A percentile compares a stretch with the other conserved stretches of the same genome.
phyloP scores from a whole-genome alignment of 257 asterid species.

The Echites panduratus region DNA sequence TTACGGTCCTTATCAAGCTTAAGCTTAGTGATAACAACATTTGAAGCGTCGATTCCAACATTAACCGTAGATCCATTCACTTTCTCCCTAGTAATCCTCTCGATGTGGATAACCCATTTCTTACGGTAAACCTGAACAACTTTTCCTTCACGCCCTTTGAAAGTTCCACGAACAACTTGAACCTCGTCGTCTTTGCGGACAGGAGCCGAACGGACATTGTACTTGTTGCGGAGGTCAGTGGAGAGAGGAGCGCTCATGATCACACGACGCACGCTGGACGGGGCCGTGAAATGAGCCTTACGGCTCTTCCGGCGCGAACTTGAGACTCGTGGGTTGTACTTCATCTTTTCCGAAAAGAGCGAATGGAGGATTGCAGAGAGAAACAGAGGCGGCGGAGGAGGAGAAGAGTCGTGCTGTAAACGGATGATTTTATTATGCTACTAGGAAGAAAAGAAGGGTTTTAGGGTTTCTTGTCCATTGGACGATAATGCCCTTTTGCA shows the following conservation, averaged over 20 bases:
- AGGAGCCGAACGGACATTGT: constrained; percentile 55
- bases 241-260: constrained; percentile 66
- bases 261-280: constrained; percentile 69
- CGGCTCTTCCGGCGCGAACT: constrained; percentile 74
- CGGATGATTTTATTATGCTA: too few relatives aligned
- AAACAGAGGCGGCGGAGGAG: too few relatives aligned
- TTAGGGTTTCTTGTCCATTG: too few relatives aligned
- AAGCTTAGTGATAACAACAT: constrained; percentile 60
- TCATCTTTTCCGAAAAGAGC: constrained; percentile 34
- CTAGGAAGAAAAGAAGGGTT: too few relatives aligned
- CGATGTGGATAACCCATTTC: constrained; percentile 19
- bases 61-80: constrained; percentile 68
- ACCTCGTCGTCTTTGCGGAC: constrained; percentile 36
- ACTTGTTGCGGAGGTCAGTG: constrained; percentile 50
- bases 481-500: too few relatives aligned
- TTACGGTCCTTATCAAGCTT: constrained; percentile 65
- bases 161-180: constrained; percentile 30
- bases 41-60: constrained; percentile 65
- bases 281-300: constrained; percentile 75
- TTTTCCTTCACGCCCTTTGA: constrained; percentile 68
- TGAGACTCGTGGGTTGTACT: constrained; percentile 63
- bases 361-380: too few relatives aligned
- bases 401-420: too few relatives aligned
- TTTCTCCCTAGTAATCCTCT: constrained; percentile 49
- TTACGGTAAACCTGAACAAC: constrained; percentile 26